phyloP scores from a whole-genome alignment of 306 rosid species.

The Cucurbita ficifolia region DNA sequence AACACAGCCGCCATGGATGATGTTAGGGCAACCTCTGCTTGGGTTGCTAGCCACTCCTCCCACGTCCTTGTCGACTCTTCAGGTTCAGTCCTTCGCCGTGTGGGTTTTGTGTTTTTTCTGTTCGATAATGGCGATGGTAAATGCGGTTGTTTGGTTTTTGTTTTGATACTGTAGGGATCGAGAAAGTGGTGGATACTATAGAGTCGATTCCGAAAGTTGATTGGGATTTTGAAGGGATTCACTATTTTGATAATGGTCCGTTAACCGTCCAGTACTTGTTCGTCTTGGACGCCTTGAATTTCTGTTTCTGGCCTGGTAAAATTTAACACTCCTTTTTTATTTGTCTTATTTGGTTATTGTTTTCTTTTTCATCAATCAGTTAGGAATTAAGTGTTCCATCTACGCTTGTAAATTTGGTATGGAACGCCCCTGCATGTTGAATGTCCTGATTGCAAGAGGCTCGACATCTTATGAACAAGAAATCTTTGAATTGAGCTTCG shows the following conservation, averaged over 20 bases:
- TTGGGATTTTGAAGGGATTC: slow-evolving; percentile 99
- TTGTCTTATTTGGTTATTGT: no score
- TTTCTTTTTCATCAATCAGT: no score
- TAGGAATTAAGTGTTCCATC: no score
- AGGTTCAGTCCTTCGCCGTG: slow-evolving; percentile 22
- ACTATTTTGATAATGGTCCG: slow-evolving; percentile 82
- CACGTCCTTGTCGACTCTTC: slow-evolving; percentile 71
- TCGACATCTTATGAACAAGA: not conserved
- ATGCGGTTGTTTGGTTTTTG: not conserved
- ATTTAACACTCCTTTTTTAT: not conserved
- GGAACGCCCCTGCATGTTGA: not conserved
- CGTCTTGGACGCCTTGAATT: slow-evolving; percentile 79
- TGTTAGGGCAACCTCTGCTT: slow-evolving; percentile 77
- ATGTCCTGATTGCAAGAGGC: not conserved
- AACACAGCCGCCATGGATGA: slow-evolving; percentile 48
- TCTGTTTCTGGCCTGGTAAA: slow-evolving; percentile 97
- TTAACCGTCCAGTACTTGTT: slow-evolving; percentile 84
- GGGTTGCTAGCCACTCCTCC: slow-evolving; percentile 74
- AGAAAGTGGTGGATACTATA: slow-evolving; percentile 52
- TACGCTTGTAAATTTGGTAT: not conserved
- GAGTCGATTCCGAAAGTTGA: slow-evolving; percentile 66
- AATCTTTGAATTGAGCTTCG: not conserved
- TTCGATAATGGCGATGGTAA: not conserved
- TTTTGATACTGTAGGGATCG: slow-evolving; percentile 44
- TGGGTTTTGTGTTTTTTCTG: not conserved